phyloP scores from a whole-genome alignment of 768 basidiomycete species.

The Pleurotus tuber-regium region DNA sequence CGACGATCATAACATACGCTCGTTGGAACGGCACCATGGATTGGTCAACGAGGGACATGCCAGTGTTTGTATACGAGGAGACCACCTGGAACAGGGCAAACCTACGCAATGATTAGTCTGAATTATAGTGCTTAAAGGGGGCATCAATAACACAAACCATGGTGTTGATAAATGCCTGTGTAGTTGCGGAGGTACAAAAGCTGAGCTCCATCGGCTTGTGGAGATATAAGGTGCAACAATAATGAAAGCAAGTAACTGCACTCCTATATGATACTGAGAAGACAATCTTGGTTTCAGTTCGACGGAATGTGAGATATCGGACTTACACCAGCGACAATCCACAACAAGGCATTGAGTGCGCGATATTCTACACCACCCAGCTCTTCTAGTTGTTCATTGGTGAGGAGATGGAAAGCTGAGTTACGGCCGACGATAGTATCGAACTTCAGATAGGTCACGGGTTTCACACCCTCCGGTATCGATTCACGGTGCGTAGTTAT shows the following conservation, averaged over 20 bases:
- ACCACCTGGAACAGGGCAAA: slow-evolving; percentile 83
- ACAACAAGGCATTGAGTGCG: slow-evolving; percentile 75
- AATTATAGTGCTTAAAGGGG: no score
- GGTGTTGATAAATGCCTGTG: slow-evolving; percentile 52
- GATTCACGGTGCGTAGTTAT: slow-evolving; percentile 42
- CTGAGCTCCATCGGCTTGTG: slow-evolving; percentile 50
- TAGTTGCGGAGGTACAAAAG: slow-evolving; percentile 60
- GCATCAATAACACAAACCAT: slow-evolving; percentile 48
- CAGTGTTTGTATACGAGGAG: slow-evolving; percentile 88
- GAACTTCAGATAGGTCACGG: slow-evolving; percentile 83
- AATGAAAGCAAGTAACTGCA: slow-evolving; percentile 67
- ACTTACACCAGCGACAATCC: slow-evolving; percentile 75
- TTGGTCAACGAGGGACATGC: slow-evolving; percentile 81
- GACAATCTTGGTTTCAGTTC: no score
- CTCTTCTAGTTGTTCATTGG: slow-evolving; percentile 83
- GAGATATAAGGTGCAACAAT: slow-evolving; percentile 83
- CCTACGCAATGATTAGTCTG: slow-evolving; percentile 47
- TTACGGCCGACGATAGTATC: slow-evolving; percentile 84
- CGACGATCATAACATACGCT: slow-evolving; percentile 78
- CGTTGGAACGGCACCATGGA: slow-evolving; percentile 91
- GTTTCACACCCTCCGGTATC: slow-evolving; percentile 38
- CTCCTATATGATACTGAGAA: slow-evolving; percentile 71
- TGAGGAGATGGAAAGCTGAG: slow-evolving; percentile 66
- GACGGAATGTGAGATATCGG: slow-evolving; percentile 1
- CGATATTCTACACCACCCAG: slow-evolving; percentile 93